phyloP scores from a whole-genome alignment of 805 yeast genomes.

The Blastobotrys peoriensis region DNA sequence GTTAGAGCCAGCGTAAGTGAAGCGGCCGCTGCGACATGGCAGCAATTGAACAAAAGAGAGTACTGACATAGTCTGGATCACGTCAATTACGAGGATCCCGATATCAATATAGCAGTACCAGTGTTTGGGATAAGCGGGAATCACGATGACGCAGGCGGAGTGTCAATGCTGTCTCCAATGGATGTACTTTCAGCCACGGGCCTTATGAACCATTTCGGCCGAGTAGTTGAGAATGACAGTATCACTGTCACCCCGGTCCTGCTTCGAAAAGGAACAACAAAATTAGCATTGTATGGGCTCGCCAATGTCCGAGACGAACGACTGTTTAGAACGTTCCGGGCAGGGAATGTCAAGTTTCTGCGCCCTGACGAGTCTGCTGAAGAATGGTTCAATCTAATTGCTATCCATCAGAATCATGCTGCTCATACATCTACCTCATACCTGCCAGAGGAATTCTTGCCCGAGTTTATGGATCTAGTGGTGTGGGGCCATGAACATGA shows the following conservation, averaged over 20 bases:
- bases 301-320: conserved; percentile 88
- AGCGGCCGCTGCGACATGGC: background rate
- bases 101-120: conserved; percentile 82
- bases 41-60: background rate
- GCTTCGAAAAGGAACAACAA: conserved; percentile 75
- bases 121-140: conserved; percentile 91
- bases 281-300: conserved; percentile 81
- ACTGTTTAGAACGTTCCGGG: conserved; percentile 71
- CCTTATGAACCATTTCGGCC: conserved; percentile 83
- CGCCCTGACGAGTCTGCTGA: conserved; percentile 55
- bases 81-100: conserved; percentile 87
- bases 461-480: conserved; percentile 72
- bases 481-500: conserved; percentile 99
- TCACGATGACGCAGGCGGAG: conserved; percentile 95
- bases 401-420: conserved; percentile 85
- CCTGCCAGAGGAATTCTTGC: conserved; percentile 79
- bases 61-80: conserved; percentile 36
- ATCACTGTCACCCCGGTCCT: conserved; percentile 71
- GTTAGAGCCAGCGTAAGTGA: conserved; percentile 41
- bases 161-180: conserved; percentile 64
- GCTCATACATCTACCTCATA: conserved; percentile 75
- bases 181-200: conserved; percentile 81
- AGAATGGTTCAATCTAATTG: conserved; percentile 78
- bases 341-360: conserved; percentile 71
- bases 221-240: conserved; percentile 66